Evolutionary conservation across 106 monocot genomes (phyloP).

Genomic region (Platanthera zijinensis): DNA sequence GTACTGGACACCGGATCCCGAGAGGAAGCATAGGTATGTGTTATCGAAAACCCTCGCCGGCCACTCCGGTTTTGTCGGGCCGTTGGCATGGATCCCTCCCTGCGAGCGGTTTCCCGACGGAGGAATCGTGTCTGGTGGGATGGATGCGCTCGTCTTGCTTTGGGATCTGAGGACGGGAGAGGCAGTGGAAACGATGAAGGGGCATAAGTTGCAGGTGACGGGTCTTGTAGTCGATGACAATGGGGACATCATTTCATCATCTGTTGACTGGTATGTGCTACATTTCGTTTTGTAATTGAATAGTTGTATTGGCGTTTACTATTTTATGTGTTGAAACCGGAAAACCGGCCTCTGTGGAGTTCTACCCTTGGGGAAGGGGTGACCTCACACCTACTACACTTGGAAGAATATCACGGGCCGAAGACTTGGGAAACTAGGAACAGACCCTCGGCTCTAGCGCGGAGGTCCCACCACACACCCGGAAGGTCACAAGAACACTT

Average conservation of each 20-base stretch:
- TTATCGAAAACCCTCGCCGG: conserved; percentile 60
- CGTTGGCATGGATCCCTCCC: conserved; percentile 74
- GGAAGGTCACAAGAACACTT: too few relatives aligned
- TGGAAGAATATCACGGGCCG: too few relatives aligned
- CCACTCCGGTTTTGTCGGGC: conserved; percentile 91
- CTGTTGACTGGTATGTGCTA: conserved; percentile 65
- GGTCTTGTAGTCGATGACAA: conserved; percentile 56
- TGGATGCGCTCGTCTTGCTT: conserved; percentile 72
- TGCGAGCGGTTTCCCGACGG: conserved; percentile 56
- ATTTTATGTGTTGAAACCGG: too few relatives aligned
- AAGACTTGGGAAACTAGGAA: too few relatives aligned
- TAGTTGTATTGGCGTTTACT: too few relatives aligned
- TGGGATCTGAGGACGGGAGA: conserved; percentile 66
- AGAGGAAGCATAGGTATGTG: conserved; percentile 30
- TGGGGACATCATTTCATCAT: conserved; percentile 77
- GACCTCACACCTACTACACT: too few relatives aligned
- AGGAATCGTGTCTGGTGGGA: conserved; percentile 81
- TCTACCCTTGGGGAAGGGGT: too few relatives aligned
- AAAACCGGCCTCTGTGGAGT: too few relatives aligned
- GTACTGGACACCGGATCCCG: conserved; percentile 60
- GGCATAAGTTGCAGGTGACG: conserved; percentile 73
- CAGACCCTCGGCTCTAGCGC: too few relatives aligned
- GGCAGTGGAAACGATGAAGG: conserved; percentile 64
- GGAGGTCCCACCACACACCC: too few relatives aligned
- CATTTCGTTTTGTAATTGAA: too few relatives aligned